Percentiles rank a stretch among this genome's conserved stretches.
phyloP scores from a whole-genome alignment of 2,329 filamentous ascomycete genomes.

The Colletotrichum siamense region DNA sequence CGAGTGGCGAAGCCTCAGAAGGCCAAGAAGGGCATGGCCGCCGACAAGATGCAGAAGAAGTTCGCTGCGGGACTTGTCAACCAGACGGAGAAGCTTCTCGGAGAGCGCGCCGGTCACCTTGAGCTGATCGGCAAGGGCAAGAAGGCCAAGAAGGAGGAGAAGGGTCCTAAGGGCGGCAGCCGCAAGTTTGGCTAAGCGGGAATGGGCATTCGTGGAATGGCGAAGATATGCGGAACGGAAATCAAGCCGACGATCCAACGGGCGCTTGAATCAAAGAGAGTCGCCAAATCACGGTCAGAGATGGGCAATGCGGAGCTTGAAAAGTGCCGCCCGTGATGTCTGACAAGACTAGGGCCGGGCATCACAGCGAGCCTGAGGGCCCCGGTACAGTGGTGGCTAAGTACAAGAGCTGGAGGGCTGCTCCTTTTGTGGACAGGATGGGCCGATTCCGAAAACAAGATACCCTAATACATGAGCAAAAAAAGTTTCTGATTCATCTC shows the following conservation, averaged over 20 bases:
- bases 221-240: background rate
- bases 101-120: slow-evolving; percentile 63
- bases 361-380: background rate
- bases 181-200: slow-evolving; percentile 59
- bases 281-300: background rate
- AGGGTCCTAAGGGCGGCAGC: slow-evolving; percentile 51
- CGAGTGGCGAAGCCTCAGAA: slow-evolving; percentile 57
- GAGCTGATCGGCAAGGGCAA: slow-evolving; percentile 65
- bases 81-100: slow-evolving; percentile 63
- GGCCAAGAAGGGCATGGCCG: slow-evolving; percentile 42
- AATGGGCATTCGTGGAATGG: background rate
- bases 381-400: background rate
- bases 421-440: background rate
- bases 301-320: background rate
- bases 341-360: background rate
- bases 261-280: background rate
- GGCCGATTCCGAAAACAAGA: background rate
- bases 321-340: background rate
- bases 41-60: slow-evolving; percentile 61
- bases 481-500: background rate
- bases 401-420: background rate
- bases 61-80: slow-evolving; percentile 58
- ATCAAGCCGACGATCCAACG: background rate
- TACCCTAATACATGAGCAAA: slow-evolving; percentile 6
- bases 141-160: slow-evolving; percentile 46